Evolutionary conservation across 371 early-diverging fungal genomes (phyloP).

Genomic region (Nematocida sp.): DNA sequence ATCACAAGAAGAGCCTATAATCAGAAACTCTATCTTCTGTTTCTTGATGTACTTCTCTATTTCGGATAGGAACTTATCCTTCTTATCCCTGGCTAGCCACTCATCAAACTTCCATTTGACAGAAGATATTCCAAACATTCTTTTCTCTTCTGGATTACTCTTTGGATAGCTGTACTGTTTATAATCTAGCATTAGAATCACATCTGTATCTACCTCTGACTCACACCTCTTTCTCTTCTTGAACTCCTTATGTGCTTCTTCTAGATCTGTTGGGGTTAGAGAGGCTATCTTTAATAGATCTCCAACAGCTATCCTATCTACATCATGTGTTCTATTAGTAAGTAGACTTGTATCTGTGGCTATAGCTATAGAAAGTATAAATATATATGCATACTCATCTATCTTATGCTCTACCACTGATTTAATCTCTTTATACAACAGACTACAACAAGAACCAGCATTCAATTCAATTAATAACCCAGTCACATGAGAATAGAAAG

Average conservation of each 20-base stretch:
- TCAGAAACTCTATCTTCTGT: slow-evolving; percentile 2
- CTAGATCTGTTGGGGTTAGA: background rate
- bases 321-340: slow-evolving; percentile 1
- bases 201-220: background rate
- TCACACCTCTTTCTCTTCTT: slow-evolving; percentile 15
- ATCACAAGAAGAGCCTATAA: slow-evolving; percentile 1
- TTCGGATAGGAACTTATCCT: background rate
- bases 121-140: slow-evolving; percentile 40
- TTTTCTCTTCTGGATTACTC: background rate
- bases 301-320: slow-evolving; percentile 22
- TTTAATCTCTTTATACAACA: slow-evolving; percentile 21
- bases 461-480: slow-evolving; percentile 21
- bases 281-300: background rate
- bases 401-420: background rate
- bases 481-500: background rate
- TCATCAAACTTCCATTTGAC: slow-evolving; percentile 23
- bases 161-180: slow-evolving; percentile 32
- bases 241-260: background rate
- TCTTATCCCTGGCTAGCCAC: slow-evolving; percentile 29
- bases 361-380: slow-evolving; percentile 29
- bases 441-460: slow-evolving; percentile 39
- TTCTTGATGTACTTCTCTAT: slow-evolving; percentile 10
- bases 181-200: slow-evolving; percentile 41
- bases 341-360: slow-evolving; percentile 30
- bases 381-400: slow-evolving; percentile 11